These are phyloP conservation scores for Boletus huronensis DNA, from an alignment of 768 basidiomycete species.

Conservation along the genomic window DNA sequence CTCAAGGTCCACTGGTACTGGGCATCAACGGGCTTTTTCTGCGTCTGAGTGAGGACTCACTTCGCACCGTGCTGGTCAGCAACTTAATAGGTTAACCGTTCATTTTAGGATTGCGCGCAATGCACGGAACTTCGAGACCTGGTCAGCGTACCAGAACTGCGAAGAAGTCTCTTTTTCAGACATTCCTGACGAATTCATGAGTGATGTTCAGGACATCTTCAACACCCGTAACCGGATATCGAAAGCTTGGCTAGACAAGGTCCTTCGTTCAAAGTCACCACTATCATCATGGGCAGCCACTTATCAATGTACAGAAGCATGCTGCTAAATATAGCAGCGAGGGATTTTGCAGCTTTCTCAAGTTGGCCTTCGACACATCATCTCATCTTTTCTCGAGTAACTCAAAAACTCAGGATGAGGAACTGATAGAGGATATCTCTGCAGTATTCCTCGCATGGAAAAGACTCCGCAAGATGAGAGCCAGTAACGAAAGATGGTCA, in stretches of 20 bases:
- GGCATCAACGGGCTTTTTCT: conserved; percentile 38
- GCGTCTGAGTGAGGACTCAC: conserved; percentile 42
- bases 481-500: conserved; percentile 44
- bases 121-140: conserved; percentile 46
- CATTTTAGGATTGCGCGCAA: conserved; percentile 46
- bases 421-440: conserved; percentile 37
- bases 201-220: conserved; percentile 39
- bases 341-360: conserved; percentile 24
- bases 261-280: conserved; percentile 12
- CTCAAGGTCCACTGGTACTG: conserved; percentile 9
- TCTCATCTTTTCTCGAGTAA: conserved; percentile 41
- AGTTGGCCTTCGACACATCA: conserved; percentile 31
- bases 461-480: conserved; percentile 41
- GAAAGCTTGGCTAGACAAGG: conserved; percentile 41
- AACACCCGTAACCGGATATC: conserved; percentile 36
- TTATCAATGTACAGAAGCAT: conserved; percentile 7
- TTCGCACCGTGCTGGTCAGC: neutral
- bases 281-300: neutral
- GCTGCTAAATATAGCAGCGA: conserved; percentile 3
- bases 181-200: conserved; percentile 38
- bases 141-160: conserved; percentile 47
- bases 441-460: conserved; percentile 45
- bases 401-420: conserved; percentile 13
- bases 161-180: conserved; percentile 48
- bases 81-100: conserved; percentile 4